These are phyloP conservation scores for Tetrapisispora taiwanensis DNA, from an alignment of 805 yeast genomes.

Conservation along the genomic window DNA sequence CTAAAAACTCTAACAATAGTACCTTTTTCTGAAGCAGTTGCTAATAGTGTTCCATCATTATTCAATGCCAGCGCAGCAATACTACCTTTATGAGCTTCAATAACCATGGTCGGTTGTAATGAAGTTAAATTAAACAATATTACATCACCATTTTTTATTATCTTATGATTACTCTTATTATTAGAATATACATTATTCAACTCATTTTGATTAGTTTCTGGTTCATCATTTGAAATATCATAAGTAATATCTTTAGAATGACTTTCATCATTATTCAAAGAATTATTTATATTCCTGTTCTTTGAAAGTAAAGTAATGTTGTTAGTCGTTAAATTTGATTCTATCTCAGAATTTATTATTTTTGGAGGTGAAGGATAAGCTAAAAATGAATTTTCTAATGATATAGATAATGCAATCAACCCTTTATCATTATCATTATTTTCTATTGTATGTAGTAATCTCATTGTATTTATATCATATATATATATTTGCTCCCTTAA, in stretches of 20 bases:
- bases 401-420: constrained; percentile 51
- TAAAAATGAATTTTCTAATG: constrained; percentile 40
- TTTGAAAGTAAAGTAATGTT: constrained; percentile 10
- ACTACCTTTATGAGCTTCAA: constrained; percentile 65
- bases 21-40: constrained; percentile 71
- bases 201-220: constrained; percentile 1
- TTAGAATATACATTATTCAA: not conserved
- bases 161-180: constrained; percentile 7
- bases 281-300: constrained; percentile 5
- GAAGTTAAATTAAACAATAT: constrained; percentile 53
- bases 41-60: constrained; percentile 53
- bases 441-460: constrained; percentile 48
- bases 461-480: constrained; percentile 64
- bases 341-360: constrained; percentile 29
- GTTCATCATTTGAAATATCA: constrained; percentile 5
- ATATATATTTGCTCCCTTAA: constrained; percentile 57
- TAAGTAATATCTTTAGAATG: not conserved
- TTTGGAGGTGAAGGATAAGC: constrained; percentile 76
- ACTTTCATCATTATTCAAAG: not conserved
- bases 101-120: constrained; percentile 54
- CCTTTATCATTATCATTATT: constrained; percentile 42
- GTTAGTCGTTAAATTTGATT: constrained; percentile 24
- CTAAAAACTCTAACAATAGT: constrained; percentile 65
- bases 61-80: constrained; percentile 56
- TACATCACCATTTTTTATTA: constrained; percentile 48